Conservation (phyloP, 2,329 filamentous ascomycete species). For the Macrophomina pseudophaseolina region DNA sequence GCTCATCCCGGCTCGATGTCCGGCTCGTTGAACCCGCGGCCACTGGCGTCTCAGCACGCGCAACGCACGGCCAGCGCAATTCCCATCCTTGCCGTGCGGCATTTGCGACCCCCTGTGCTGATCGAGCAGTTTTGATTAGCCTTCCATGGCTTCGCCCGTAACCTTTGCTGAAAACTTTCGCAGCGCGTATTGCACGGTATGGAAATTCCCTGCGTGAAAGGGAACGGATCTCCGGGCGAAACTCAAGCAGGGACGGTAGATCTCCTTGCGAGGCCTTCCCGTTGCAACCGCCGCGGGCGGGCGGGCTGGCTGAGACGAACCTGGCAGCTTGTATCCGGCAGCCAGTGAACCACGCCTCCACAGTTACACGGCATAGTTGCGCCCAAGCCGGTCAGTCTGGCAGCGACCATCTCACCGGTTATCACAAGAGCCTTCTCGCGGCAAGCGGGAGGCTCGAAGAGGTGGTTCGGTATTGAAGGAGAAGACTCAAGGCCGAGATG, state of each 20-base stretch:
- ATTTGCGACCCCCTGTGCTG: constrained; percentile 14
- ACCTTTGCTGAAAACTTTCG: constrained; percentile 4
- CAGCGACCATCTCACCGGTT: constrained; percentile 3
- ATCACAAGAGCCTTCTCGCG: constrained; percentile 6
- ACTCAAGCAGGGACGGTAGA: neutral
- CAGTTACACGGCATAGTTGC: constrained; percentile 19
- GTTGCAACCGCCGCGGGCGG: neutral
- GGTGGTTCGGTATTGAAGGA: neutral
- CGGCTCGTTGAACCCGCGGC: constrained; percentile 17
- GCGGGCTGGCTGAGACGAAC: neutral
- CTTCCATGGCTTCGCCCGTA: constrained; percentile 3
- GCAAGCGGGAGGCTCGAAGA: neutral
- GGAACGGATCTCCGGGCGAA: constrained; percentile 13
- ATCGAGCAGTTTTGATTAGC: constrained; percentile 19
- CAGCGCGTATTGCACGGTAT: constrained; percentile 7
- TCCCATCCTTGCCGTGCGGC: constrained; percentile 22
- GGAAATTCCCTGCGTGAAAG: constrained; percentile 5
- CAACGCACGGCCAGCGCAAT: constrained; percentile 17
- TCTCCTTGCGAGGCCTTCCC: neutral
- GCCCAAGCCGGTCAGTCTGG: constrained; percentile 14
- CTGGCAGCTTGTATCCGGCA: neutral
- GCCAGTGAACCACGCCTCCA: neutral
- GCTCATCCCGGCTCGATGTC: constrained; percentile 10
- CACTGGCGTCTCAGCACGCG: constrained; percentile 26
- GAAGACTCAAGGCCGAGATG: neutral